Base-by-base conservation (phyloP, 2,329 filamentous ascomycete species). In the Fusarium verticillioides region DNA sequence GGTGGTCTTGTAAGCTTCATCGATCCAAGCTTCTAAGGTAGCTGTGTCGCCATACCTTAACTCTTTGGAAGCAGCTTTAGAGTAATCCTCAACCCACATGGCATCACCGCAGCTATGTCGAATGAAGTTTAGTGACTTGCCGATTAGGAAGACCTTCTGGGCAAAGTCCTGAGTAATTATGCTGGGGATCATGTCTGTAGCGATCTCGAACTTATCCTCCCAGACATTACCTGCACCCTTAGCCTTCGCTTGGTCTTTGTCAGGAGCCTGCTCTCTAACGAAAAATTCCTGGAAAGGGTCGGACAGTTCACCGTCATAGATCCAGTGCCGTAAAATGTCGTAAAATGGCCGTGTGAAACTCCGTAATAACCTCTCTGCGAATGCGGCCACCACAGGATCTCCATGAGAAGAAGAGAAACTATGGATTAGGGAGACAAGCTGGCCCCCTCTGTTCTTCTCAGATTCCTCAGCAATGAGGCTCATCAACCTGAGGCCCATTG, bases 81-180 rank as follows among this genome's bases (percentile, higher is more conserved):
- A 97, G 83, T 99, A 98, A 37, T 92, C 92, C 79, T 98, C 95
- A 4, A 99, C 96, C 96, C 96, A 99, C 37, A 92, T 90, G 30
- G 95, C 94, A 81, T 99, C 97, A 13, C 93, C 93, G 80, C 96
- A 99, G 75, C 95, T 96, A 82, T 98, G 95, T 30, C 96, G 92
- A 80, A 99, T 98, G 82, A 99, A 99, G 82, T 99, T 99, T 61
- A 99, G 88, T 8, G 95, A 97, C 82, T 99, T 99, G 63, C 96
- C 96, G 76, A 99, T 99, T 12, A 99, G 85, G 78, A 98, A 98
- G 10, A 99, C 94, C 79, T 98, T 98, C 75, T 96, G 94, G 0
- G 96, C 95, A 83, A 99, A 98, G 69, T 97, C 95, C 49, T 93
- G 88, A 0, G 94, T 97, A 75, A 98, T 95, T 78, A 98, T 98